A percentile compares a stretch with the other conserved stretches of the same genome.
Conservation (phyloP, 2,329 filamentous ascomycete species). For the Alternaria hordeiaustralica region DNA sequence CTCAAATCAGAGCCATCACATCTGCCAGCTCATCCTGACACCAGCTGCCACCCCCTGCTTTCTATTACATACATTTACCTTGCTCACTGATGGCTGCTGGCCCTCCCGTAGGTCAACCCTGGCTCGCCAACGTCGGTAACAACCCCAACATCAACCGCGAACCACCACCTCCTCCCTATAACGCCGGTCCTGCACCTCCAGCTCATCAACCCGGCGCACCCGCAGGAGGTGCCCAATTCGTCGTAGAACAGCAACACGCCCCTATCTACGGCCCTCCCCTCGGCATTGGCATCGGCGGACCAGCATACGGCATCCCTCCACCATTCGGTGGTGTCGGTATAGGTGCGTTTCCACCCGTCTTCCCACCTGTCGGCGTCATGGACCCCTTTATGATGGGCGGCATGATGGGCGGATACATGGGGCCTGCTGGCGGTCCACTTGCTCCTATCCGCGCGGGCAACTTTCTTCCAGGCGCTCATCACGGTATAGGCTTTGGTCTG, state of each 20-base stretch:
- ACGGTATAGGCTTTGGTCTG: conserved; percentile 36
- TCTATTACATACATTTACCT: background rate
- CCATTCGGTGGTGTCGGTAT: conserved; percentile 27
- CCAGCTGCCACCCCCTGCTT: background rate
- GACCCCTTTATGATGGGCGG: conserved; percentile 27
- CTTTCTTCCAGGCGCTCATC: conserved; percentile 33
- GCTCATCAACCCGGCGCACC: conserved; percentile 8
- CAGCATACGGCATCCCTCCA: conserved; percentile 19
- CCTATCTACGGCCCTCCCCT: conserved; percentile 32
- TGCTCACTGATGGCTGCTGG: conserved; percentile 32
- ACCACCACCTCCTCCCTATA: conserved; percentile 36
- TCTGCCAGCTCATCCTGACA: background rate
- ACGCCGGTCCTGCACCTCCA: conserved; percentile 16
- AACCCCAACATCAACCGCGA: conserved; percentile 47
- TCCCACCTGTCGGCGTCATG: conserved; percentile 24
- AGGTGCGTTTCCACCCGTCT: conserved; percentile 33
- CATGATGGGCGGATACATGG: conserved; percentile 1
- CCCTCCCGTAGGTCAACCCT: conserved; percentile 36
- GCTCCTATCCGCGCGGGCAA: conserved; percentile 31
- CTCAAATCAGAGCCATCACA: background rate
- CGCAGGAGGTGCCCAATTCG: conserved; percentile 11
- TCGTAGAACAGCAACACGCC: conserved; percentile 32
- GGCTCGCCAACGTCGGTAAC: conserved; percentile 37
- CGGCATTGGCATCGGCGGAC: conserved; percentile 26
- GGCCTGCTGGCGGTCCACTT: conserved; percentile 32